Percentiles rank a stretch among this genome's conserved stretches.
Evolutionary conservation across 2,329 filamentous ascomycete species (phyloP).

Genomic region (Orbilia ellipsospora): DNA sequence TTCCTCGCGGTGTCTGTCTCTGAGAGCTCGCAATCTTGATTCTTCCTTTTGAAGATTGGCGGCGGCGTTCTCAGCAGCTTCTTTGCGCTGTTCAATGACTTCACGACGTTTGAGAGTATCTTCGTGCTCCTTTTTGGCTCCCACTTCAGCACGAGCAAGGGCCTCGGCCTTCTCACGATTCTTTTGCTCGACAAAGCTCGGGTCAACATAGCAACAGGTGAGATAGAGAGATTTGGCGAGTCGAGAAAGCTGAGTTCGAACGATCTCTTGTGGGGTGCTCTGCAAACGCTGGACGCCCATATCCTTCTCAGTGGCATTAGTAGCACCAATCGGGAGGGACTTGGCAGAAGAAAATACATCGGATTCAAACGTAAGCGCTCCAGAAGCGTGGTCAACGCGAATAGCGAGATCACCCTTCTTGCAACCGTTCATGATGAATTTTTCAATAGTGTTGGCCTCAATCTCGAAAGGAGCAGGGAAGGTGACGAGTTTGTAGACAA

Average conservation of each 20-base stretch:
- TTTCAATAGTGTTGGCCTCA: conserved; percentile 89
- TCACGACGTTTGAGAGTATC: conserved; percentile 87
- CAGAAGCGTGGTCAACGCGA: conserved; percentile 93
- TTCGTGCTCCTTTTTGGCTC: conserved; percentile 89
- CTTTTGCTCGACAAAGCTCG: conserved; percentile 84
- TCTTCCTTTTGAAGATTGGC: conserved; percentile 93
- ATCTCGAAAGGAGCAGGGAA: conserved; percentile 98
- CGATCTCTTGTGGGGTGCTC: conserved; percentile 97
- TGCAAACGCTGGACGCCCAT: conserved; percentile 92
- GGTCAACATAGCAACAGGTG: conserved; percentile 95
- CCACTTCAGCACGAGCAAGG: conserved; percentile 82
- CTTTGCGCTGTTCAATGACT: conserved; percentile 95
- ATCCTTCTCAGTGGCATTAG: conserved; percentile 88
- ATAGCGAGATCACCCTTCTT: conserved; percentile 99
- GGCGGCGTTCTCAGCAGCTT: conserved; percentile 87
- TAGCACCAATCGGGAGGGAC: conserved; percentile 81
- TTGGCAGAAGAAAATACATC: conserved; percentile 98
- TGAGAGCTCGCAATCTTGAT: conserved; percentile 84
- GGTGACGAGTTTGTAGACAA: conserved; percentile 90
- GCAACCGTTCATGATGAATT: conserved; percentile 99
- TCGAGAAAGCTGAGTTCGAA: conserved; percentile 91
- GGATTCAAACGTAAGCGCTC: conserved; percentile 95
- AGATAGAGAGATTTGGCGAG: conserved; percentile 90
- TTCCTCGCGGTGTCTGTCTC: conserved; percentile 87
- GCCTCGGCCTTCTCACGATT: conserved; percentile 82